A percentile compares a stretch with the other conserved stretches of the same genome.
Evolutionary conservation across 228 moss, liverwort and hornwort species (phyloP).

Genomic region (Sphagnum magellanicum): DNA sequence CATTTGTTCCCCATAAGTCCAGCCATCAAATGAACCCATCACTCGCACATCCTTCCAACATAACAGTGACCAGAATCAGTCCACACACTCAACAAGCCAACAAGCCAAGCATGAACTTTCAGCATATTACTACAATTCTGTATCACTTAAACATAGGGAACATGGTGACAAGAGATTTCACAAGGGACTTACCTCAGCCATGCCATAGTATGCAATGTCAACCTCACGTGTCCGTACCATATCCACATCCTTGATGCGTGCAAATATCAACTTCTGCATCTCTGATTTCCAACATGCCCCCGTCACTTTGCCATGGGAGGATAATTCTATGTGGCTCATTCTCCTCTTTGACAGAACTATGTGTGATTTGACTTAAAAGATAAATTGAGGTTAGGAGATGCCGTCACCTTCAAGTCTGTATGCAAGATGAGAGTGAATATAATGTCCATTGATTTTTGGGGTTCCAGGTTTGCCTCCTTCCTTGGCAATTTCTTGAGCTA

Average conservation of each 20-base stretch:
- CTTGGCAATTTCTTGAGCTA: slow-evolving; percentile 69
- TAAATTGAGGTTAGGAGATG: background rate
- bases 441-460: slow-evolving; percentile 78
- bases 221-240: slow-evolving; percentile 39
- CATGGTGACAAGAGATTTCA: too few species aligned
- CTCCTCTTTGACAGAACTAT: too few species aligned
- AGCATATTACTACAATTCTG: too few species aligned
- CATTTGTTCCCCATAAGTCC: slow-evolving; percentile 75
- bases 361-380: too few species aligned
- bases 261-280: slow-evolving; percentile 34
- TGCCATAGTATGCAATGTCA: slow-evolving; percentile 50
- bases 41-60: slow-evolving; percentile 51
- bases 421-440: slow-evolving; percentile 75
- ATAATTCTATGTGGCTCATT: too few species aligned
- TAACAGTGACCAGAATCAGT: too few species aligned
- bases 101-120: too few species aligned
- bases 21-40: slow-evolving; percentile 83
- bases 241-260: slow-evolving; percentile 46
- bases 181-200: slow-evolving; percentile 56
- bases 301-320: too few species aligned
- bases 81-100: too few species aligned
- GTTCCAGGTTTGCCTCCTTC: slow-evolving; percentile 64
- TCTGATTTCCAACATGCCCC: slow-evolving; percentile 14
- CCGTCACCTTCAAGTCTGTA: slow-evolving; percentile 58
- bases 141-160: too few species aligned